Percentiles rank a stretch among this genome's conserved stretches.
These are phyloP conservation scores for Bryopsis sp. DNA, from an alignment of 139 green algal species.

Conservation along the genomic window DNA sequence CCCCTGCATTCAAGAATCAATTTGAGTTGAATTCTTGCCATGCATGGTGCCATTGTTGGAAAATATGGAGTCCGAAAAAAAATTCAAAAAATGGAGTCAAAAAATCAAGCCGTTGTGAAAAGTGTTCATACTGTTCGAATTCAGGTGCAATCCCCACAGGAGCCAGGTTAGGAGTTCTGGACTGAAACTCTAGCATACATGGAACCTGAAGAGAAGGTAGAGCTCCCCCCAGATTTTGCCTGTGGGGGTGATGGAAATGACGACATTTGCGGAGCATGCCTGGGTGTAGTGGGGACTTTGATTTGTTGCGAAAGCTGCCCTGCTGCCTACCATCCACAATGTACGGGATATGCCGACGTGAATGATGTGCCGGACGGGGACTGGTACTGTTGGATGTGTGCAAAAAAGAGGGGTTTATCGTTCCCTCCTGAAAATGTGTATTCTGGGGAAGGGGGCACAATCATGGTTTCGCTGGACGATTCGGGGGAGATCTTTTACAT, in stretches of 20 bases:
- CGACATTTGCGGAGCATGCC: conserved; percentile 4
- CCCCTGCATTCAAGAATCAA: too few species aligned
- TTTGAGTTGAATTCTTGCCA: too few species aligned
- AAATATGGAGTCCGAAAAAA: too few species aligned
- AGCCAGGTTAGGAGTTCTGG: too few species aligned
- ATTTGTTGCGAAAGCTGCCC: conserved; percentile 18
- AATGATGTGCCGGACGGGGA: neutral
- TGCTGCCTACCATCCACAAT: conserved; percentile 12
- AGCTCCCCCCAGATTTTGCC: neutral
- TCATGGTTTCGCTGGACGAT: conserved; percentile 1
- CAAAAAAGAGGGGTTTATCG: neutral
- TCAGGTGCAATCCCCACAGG: too few species aligned
- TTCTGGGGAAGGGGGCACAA: neutral
- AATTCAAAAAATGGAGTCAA: too few species aligned
- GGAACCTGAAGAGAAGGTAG: too few species aligned
- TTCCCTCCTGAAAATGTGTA: neutral
- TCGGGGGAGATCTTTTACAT: neutral
- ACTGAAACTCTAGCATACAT: too few species aligned
- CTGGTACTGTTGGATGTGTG: conserved; percentile 11
- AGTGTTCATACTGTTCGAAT: too few species aligned
- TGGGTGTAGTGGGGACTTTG: neutral
- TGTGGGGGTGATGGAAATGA: conserved; percentile 6
- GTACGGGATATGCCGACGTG: neutral
- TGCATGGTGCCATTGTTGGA: too few species aligned
- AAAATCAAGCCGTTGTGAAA: too few species aligned